A percentile compares a stretch with the other conserved stretches of the same genome.
Evolutionary conservation across 208 protist genomes (phyloP).

Genomic region (Leishmania lainsoni): DNA sequence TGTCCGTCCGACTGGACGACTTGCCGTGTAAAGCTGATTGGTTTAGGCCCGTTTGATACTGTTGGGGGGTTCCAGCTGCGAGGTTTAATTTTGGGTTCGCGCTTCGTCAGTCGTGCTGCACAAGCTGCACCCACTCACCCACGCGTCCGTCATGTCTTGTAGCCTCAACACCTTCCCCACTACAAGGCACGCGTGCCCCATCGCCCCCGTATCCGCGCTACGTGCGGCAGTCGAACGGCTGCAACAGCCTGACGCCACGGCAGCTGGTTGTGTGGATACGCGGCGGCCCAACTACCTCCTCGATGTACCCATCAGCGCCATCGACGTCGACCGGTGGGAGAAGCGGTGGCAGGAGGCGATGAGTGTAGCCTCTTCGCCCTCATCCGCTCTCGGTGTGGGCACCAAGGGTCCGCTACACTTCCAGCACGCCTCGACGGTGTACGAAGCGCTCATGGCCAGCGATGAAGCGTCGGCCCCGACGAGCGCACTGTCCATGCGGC

Average conservation of each 20-base stretch:
- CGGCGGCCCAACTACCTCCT: constrained; percentile 50
- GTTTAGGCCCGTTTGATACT: neutral
- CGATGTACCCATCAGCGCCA: constrained; percentile 72
- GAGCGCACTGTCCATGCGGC: constrained; percentile 24
- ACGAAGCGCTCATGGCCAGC: constrained; percentile 31
- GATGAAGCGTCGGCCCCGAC: constrained; percentile 1
- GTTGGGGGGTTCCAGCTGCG: neutral
- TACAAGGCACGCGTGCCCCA: constrained; percentile 25
- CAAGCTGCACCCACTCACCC: neutral
- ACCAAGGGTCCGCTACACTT: neutral
- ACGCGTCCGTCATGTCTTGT: constrained; percentile 20
- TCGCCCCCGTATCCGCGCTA: constrained; percentile 13
- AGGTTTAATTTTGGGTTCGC: neutral
- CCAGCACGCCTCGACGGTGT: constrained; percentile 22
- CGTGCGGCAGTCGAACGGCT: constrained; percentile 26
- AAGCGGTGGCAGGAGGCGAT: constrained; percentile 18
- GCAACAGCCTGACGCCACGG: constrained; percentile 16
- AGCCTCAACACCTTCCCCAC: constrained; percentile 28
- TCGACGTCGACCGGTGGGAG: constrained; percentile 63
- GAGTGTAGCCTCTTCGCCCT: neutral
- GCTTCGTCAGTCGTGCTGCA: neutral
- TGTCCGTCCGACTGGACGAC: neutral
- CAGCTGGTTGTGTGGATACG: neutral
- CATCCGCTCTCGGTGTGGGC: neutral
- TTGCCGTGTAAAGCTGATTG: neutral